phyloP scores from a whole-genome alignment of 2,329 filamentous ascomycete genomes.

The Nannizzia gypsea region DNA sequence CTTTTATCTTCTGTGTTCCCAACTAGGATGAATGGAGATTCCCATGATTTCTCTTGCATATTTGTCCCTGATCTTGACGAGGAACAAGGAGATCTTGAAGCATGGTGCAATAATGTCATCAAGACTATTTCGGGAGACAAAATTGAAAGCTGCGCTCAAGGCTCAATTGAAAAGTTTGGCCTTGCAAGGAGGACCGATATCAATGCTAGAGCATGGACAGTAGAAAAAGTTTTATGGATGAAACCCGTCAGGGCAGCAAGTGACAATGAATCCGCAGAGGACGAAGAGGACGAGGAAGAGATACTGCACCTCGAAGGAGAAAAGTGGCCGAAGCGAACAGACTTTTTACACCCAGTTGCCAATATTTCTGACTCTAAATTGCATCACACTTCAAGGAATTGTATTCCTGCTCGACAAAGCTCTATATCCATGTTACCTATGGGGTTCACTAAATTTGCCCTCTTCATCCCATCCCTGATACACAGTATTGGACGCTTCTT shows the following conservation, averaged over 20 bases:
- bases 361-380: slow-evolving; percentile 13
- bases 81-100: slow-evolving; percentile 5
- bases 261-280: slow-evolving; percentile 2
- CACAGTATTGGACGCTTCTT: slow-evolving; percentile 56
- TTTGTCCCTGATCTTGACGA: slow-evolving; percentile 15
- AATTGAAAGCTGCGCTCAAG: slow-evolving; percentile 3
- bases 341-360: slow-evolving; percentile 23
- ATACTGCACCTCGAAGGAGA: slow-evolving; percentile 19
- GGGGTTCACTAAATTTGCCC: slow-evolving; percentile 37
- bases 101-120: slow-evolving; percentile 16
- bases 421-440: slow-evolving; percentile 35
- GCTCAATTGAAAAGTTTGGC: slow-evolving; percentile 12
- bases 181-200: slow-evolving; percentile 14
- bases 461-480: slow-evolving; percentile 61
- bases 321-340: slow-evolving; percentile 23
- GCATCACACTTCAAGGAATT: slow-evolving; percentile 16
- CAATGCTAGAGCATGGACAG: slow-evolving; percentile 13
- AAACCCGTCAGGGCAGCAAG: slow-evolving; percentile 8
- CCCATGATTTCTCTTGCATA: slow-evolving; percentile 16
- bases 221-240: slow-evolving; percentile 14
- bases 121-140: slow-evolving; percentile 10
- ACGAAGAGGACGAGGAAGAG: slow-evolving; percentile 6
- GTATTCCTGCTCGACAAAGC: slow-evolving; percentile 16
- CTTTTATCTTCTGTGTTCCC: slow-evolving; percentile 17
- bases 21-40: slow-evolving; percentile 12